Percentiles rank a stretch among this genome's conserved stretches.
Conservation (phyloP, 1,139 yeast genomes). For the Suhomyces terraborum region DNA sequence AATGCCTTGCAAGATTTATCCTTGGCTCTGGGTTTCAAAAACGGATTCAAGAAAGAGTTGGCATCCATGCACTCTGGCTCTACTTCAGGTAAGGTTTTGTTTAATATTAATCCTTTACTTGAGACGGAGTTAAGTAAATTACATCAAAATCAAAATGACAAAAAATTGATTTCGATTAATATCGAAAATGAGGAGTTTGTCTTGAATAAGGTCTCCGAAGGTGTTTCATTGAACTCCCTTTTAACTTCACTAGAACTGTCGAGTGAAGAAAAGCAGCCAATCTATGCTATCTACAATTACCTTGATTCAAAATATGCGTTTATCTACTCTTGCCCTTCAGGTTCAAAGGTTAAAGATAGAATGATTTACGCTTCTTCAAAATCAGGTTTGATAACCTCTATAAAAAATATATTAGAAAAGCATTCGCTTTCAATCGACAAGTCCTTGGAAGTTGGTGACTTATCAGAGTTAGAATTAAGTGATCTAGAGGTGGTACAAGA, state of each 20-base stretch:
- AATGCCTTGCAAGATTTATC: slow-evolving; percentile 40
- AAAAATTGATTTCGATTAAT: slow-evolving; percentile 32
- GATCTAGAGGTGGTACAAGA: slow-evolving; percentile 27
- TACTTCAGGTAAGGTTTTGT: slow-evolving; percentile 26
- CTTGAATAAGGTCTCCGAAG: slow-evolving; percentile 19
- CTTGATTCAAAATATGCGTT: slow-evolving; percentile 45
- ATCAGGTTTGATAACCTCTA: slow-evolving; percentile 59
- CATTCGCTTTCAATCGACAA: slow-evolving; percentile 32
- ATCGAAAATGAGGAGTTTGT: slow-evolving; percentile 38
- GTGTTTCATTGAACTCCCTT: slow-evolving; percentile 26
- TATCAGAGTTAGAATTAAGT: slow-evolving; percentile 58
- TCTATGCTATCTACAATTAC: slow-evolving; percentile 59
- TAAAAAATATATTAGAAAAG: slow-evolving; percentile 38
- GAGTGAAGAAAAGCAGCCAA: slow-evolving; percentile 30
- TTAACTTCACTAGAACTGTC: slow-evolving; percentile 23
- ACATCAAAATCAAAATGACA: slow-evolving; percentile 13
- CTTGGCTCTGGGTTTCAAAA: slow-evolving; percentile 23
- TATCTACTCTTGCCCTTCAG: slow-evolving; percentile 87
- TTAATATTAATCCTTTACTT: slow-evolving; percentile 30
- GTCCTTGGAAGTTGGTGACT: slow-evolving; percentile 66
- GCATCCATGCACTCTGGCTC: slow-evolving; percentile 36
- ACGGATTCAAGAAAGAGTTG: slow-evolving; percentile 31
- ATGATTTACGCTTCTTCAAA: slow-evolving; percentile 91
- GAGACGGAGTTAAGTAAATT: slow-evolving; percentile 26
- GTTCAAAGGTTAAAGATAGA: slow-evolving; percentile 85